Conservation (phyloP, 148 eudicot species). For the Cornus kousa region DNA sequence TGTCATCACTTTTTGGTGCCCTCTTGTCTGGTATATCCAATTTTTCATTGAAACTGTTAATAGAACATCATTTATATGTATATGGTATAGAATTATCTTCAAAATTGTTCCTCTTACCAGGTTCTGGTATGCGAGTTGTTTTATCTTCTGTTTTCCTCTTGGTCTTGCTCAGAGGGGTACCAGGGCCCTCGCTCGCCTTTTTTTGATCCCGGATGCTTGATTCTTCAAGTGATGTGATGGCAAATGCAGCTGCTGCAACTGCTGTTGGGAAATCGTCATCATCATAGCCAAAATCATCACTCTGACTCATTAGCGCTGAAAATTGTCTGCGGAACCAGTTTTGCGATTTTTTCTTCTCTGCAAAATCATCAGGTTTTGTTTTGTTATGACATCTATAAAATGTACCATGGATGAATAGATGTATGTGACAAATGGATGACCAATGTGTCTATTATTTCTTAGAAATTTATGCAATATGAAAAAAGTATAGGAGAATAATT, state of each 20-base stretch:
- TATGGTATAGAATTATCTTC: background rate
- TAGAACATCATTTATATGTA: background rate
- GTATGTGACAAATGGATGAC: too few species aligned
- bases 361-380: slow-evolving; percentile 1
- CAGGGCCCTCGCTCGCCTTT: slow-evolving; percentile 18
- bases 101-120: slow-evolving; percentile 13
- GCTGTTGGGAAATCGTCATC: slow-evolving; percentile 54
- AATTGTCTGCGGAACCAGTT: slow-evolving; percentile 56
- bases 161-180: slow-evolving; percentile 29
- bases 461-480: background rate
- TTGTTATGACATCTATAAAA: too few species aligned
- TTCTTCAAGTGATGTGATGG: slow-evolving; percentile 60
- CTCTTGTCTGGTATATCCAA: slow-evolving; percentile 16
- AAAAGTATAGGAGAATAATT: too few species aligned
- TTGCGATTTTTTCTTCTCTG: slow-evolving; percentile 45
- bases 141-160: slow-evolving; percentile 28
- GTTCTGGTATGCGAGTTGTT: slow-evolving; percentile 5
- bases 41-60: slow-evolving; percentile 24
- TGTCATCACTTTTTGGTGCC: slow-evolving; percentile 9
- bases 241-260: slow-evolving; percentile 81
- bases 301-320: slow-evolving; percentile 43
- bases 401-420: background rate
- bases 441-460: too few species aligned
- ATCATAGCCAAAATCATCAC: slow-evolving; percentile 28
- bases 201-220: slow-evolving; percentile 24